Base-by-base conservation (phyloP, 2,329 filamentous ascomycete genomes). In the Colletotrichum horii region DNA sequence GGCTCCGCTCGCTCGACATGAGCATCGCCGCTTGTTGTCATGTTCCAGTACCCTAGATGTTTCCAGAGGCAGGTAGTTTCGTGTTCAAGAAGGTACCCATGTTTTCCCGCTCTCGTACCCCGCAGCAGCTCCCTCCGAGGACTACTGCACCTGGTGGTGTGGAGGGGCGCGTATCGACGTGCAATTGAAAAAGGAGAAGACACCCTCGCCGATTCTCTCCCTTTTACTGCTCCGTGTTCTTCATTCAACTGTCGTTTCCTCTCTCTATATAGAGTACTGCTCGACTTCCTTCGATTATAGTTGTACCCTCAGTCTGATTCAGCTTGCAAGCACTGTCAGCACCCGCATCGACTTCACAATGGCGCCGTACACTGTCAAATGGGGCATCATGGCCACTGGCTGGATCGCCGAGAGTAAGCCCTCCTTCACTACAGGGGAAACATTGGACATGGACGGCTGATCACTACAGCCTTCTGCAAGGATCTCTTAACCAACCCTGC, bases 401-500 rank as follows among this genome's bases (percentile, higher is more conserved):
- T 85, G 89, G 79, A 92, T 92, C 80, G 90, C 90, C 56, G 86
- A 90, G 80, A 88, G 90, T 91, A 77, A 81, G 89, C 82, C n/a
- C n/a, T 9, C 36, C 38, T 32, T 62, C 2, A 22, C 43, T 3
- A 22, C 43, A 52, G 12, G 12, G 11, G 34, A 56, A 22, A 38
- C 26, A 28, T 15, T 30, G 62, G 5, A n/a, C 24, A 26, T 60
- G 22, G 8, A 43, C 14, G 15, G 26, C 67, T 74, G 22, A 71
- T 26, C 3, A 19, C 14, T 58, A 14, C 78, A 91, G 90, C 85
- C 77, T 95, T 97, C 86, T 91, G 93, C 80, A 93, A 93, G 84
- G 96, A 98, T 82, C 90, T 98, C 66, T 92, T 96, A 78, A 90
- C 91, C 76, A 92, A 96, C 84, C 94, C 96, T 19, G 87, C 89